Evolutionary conservation across 2,329 filamentous ascomycete genomes (phyloP).

Genomic region (Trichoderma atrobrunneum): DNA sequence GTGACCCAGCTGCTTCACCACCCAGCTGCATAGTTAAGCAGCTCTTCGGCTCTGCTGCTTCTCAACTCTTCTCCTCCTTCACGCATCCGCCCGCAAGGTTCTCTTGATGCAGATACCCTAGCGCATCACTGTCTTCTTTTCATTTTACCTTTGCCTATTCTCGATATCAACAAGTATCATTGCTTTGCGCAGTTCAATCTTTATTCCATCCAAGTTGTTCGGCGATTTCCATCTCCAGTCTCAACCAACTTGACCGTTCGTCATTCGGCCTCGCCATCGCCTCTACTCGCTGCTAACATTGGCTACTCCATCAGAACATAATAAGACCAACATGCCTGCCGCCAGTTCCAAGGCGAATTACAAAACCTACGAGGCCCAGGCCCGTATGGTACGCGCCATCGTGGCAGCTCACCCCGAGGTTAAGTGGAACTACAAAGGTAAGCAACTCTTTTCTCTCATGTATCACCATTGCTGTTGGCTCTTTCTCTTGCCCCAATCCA

Average conservation of each 20-base stretch:
- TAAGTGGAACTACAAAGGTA: constrained; percentile 62
- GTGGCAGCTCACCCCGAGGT: constrained; percentile 54
- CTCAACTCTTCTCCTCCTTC: neutral
- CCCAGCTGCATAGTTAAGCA: neutral
- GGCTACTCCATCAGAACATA: neutral
- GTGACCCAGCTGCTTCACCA: neutral
- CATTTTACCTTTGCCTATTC: neutral
- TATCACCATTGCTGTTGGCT: neutral
- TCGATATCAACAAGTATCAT: neutral
- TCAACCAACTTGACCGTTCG: neutral
- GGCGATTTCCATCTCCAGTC: neutral
- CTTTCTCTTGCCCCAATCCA: constrained; percentile 1
- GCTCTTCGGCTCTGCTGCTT: neutral
- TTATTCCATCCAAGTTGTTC: neutral
- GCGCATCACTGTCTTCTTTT: neutral
- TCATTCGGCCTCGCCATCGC: neutral
- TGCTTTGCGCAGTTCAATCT: too few species aligned
- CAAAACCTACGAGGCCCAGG: constrained; percentile 57
- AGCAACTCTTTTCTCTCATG: constrained; percentile 27
- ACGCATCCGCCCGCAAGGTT: neutral
- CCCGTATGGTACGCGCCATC: constrained; percentile 59
- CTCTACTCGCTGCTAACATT: neutral
- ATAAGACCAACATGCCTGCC: constrained; percentile 42
- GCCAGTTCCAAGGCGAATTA: constrained; percentile 50
- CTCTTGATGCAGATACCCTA: neutral